These are phyloP conservation scores for Trametes coccinea DNA, from an alignment of 768 basidiomycete genomes.

Conservation along the genomic window DNA sequence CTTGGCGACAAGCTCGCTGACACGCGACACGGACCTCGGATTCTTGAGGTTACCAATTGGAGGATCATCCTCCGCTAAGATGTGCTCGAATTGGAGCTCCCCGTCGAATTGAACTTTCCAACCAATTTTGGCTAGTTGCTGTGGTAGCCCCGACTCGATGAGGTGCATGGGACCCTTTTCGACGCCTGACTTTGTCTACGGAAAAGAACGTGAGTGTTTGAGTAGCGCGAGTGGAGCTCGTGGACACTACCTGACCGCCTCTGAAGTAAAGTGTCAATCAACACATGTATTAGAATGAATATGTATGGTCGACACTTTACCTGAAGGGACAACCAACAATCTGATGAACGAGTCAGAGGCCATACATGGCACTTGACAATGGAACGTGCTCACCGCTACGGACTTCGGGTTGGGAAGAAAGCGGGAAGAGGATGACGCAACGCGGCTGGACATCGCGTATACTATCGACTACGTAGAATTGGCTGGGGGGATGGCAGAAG, in stretches of 20 bases:
- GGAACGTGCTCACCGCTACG: conserved; percentile 58
- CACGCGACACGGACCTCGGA: conserved; percentile 81
- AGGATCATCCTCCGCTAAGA: conserved; percentile 62
- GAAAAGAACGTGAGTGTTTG: background rate
- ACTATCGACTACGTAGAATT: too few species aligned
- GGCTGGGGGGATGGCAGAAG: too few species aligned
- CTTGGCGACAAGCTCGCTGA: conserved; percentile 73
- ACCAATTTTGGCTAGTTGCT: conserved; percentile 75
- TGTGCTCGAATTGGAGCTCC: conserved; percentile 84
- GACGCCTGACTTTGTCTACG: conserved; percentile 74
- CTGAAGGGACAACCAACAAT: conserved; percentile 97
- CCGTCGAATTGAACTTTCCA: conserved; percentile 92
- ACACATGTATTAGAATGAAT: conserved; percentile 11
- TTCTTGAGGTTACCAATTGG: conserved; percentile 91
- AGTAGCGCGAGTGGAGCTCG: conserved; percentile 24
- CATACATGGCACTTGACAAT: background rate
- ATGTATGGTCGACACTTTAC: conserved; percentile 43
- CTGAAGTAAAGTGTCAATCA: conserved; percentile 34
- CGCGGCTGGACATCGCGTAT: conserved; percentile 9
- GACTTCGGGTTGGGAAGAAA: conserved; percentile 75
- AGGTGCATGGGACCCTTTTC: conserved; percentile 88
- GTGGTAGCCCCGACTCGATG: conserved; percentile 80
- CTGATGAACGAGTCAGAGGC: conserved; percentile 37
- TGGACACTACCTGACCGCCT: conserved; percentile 57
- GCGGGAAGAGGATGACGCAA: conserved; percentile 24